Conservation (phyloP, 2,329 filamentous ascomycete genomes). For the Coleophoma eucalyptorum region DNA sequence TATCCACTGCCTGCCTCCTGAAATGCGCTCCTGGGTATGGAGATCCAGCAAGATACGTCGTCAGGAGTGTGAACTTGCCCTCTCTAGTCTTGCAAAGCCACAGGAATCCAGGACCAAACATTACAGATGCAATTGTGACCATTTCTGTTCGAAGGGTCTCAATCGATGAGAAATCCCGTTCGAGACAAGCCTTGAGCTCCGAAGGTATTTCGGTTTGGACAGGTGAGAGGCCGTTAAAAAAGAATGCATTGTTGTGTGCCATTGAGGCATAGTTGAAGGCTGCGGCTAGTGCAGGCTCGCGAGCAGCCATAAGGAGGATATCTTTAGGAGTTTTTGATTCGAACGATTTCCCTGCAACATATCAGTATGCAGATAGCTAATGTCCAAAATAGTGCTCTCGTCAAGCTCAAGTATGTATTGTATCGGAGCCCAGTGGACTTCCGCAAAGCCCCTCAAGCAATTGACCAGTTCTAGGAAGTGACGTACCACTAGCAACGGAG, state of each 20-base stretch:
- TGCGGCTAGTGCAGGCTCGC: constrained; percentile 71
- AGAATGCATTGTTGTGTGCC: constrained; percentile 88
- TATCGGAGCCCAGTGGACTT: too few species aligned
- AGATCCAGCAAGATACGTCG: constrained; percentile 87
- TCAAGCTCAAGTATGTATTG: not conserved
- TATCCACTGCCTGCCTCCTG: constrained; percentile 62
- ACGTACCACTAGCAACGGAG: constrained; percentile 64
- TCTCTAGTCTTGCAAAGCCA: constrained; percentile 70
- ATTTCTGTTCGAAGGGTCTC: constrained; percentile 80
- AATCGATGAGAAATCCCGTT: constrained; percentile 72
- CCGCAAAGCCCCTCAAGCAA: too few species aligned
- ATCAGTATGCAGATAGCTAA: constrained; percentile 4
- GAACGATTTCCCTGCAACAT: constrained; percentile 13
- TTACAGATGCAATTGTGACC: constrained; percentile 73
- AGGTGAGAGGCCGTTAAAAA: constrained; percentile 60
- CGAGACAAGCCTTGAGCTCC: constrained; percentile 55
- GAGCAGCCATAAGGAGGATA: constrained; percentile 72
- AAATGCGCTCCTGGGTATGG: constrained; percentile 84
- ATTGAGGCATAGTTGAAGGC: constrained; percentile 96
- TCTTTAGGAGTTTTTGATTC: constrained; percentile 43
- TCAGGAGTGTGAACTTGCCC: constrained; percentile 62
- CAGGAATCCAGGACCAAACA: constrained; percentile 97
- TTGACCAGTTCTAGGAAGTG: not conserved
- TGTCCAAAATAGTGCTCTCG: not conserved
- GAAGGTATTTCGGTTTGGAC: constrained; percentile 47